Evolutionary conservation across 495 filamentous ascomycete genomes (phyloP).

Genomic region (Penicillium ucsense): DNA sequence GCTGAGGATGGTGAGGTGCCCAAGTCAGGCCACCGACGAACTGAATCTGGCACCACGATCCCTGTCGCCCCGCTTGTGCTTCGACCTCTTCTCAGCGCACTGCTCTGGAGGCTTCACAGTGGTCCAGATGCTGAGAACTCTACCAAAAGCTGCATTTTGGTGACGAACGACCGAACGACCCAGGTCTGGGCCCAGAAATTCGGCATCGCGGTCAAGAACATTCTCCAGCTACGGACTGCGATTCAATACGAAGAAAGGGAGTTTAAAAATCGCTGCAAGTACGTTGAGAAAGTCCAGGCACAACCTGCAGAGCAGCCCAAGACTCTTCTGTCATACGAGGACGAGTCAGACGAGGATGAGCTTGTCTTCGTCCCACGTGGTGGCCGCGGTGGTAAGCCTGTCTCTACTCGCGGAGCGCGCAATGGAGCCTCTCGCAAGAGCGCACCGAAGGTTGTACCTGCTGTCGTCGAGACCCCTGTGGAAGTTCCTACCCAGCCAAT

Average conservation of each 20-base stretch:
- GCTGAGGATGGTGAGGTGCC: conserved; percentile 13
- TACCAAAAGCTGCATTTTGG: conserved; percentile 39
- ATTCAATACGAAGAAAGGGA: conserved; percentile 52
- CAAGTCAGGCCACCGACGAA: conserved; percentile 26
- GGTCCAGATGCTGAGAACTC: conserved; percentile 31
- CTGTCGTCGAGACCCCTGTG: conserved; percentile 15
- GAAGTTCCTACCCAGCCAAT: conserved; percentile 43
- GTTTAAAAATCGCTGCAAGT: conserved; percentile 44
- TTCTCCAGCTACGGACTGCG: conserved; percentile 49
- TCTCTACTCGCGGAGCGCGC: conserved; percentile 22
- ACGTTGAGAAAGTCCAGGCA: conserved; percentile 37
- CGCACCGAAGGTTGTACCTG: conserved; percentile 17
- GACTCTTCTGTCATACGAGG: conserved; percentile 35
- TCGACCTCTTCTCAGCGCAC: conserved; percentile 51
- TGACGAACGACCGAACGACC: conserved; percentile 50
- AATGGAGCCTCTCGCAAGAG: conserved; percentile 16
- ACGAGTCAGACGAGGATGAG: conserved; percentile 50
- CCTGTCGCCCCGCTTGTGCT: conserved; percentile 34
- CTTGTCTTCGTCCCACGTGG: conserved; percentile 46
- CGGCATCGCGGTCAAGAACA: conserved; percentile 48
- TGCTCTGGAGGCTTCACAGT: conserved; percentile 50
- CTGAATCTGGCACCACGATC: conserved; percentile 25
- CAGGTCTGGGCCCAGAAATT: conserved; percentile 50
- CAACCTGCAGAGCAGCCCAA: conserved; percentile 25
- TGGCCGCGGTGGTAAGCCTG: conserved; percentile 30